These are phyloP conservation scores for Lichtheimia ornata DNA, from an alignment of 371 early-diverging fungal species.

Conservation along the genomic window DNA sequence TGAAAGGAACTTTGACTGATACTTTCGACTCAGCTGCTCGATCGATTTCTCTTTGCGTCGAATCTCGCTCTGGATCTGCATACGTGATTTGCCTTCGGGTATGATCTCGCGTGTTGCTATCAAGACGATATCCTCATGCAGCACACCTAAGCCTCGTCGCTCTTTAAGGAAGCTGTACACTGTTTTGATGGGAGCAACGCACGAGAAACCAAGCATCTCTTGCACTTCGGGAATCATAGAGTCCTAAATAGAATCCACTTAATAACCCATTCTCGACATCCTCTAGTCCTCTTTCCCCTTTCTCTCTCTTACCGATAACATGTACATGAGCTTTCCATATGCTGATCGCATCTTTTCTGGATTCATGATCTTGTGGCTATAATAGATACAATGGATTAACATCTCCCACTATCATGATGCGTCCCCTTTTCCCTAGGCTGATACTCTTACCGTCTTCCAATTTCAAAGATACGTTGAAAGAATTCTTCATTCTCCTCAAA, in stretches of 20 bases:
- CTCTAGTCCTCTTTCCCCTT: not conserved
- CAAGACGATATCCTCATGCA: constrained; percentile 79
- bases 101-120: constrained; percentile 91
- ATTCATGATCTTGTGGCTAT: constrained; percentile 93
- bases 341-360: constrained; percentile 95
- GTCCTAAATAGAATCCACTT: constrained; percentile 56
- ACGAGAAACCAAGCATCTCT: constrained; percentile 80
- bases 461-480: constrained; percentile 90
- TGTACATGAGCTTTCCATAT: constrained; percentile 94
- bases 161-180: constrained; percentile 79
- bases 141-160: constrained; percentile 61
- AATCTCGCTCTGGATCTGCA: constrained; percentile 83
- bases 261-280: not conserved
- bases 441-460: constrained; percentile 77
- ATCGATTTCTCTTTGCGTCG: constrained; percentile 90
- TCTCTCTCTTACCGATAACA: constrained; percentile 64
- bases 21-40: constrained; percentile 79
- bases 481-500: constrained; percentile 89
- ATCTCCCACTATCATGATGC: not conserved
- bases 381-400: not conserved
- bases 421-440: not conserved
- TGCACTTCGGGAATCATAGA: constrained; percentile 84
- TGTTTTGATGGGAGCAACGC: constrained; percentile 85
- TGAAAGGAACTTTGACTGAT: constrained; percentile 56
- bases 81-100: constrained; percentile 76